These are phyloP conservation scores for Boletus tylopilopsis DNA, from an alignment of 768 basidiomycete species.

Conservation along the genomic window DNA sequence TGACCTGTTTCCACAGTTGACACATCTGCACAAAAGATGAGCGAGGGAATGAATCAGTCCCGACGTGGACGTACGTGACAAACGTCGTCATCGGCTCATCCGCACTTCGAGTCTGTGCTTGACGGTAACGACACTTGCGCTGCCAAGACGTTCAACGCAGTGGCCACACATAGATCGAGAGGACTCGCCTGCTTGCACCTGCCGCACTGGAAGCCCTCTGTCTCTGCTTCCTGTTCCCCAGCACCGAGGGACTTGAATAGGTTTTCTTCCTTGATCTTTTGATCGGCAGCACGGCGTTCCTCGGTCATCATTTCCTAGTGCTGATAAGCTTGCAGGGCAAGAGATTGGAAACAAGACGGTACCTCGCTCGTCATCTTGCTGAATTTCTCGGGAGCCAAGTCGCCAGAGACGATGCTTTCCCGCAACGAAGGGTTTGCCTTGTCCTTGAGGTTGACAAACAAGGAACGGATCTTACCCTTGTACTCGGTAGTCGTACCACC, in stretches of 20 bases:
- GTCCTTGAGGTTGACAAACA: slow-evolving; percentile 94
- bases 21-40: slow-evolving; percentile 43
- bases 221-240: slow-evolving; percentile 87
- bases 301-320: slow-evolving; percentile 93
- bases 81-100: slow-evolving; percentile 99
- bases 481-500: slow-evolving; percentile 49
- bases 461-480: slow-evolving; percentile 76
- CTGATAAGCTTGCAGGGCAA: not conserved
- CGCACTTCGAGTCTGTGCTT: slow-evolving; percentile 95
- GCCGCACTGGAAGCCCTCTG: slow-evolving; percentile 95
- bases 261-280: slow-evolving; percentile 80
- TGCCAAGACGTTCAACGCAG: slow-evolving; percentile 22
- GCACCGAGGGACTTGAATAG: slow-evolving; percentile 90
- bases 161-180: not conserved
- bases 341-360: not conserved
- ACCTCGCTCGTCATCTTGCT: slow-evolving; percentile 82
- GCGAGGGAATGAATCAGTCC: not conserved
- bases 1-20: slow-evolving; percentile 61
- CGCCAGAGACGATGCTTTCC: slow-evolving; percentile 82
- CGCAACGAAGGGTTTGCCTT: slow-evolving; percentile 87
- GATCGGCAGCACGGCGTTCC: slow-evolving; percentile 80
- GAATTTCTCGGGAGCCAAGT: slow-evolving; percentile 64
- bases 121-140: slow-evolving; percentile 88
- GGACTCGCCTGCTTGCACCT: slow-evolving; percentile 80
- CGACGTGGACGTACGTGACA: slow-evolving; percentile 61